These are phyloP conservation scores for Penstemon davidsonii DNA, from an alignment of 257 asterid genomes.

Conservation along the genomic window DNA sequence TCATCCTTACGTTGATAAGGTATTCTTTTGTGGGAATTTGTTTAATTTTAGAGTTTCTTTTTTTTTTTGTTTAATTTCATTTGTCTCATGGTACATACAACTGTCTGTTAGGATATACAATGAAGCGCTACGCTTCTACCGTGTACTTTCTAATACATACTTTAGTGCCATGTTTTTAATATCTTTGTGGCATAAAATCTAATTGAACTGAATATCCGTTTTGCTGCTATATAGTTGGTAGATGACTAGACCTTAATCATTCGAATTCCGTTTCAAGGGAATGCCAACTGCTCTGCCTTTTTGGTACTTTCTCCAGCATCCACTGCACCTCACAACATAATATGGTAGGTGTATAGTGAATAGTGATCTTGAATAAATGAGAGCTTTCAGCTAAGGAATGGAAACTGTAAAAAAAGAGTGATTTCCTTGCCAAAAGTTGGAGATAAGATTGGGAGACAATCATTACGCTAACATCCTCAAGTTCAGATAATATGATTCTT, in stretches of 20 bases:
- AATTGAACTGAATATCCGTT: background rate
- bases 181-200: background rate
- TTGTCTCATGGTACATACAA: background rate
- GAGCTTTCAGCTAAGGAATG: background rate
- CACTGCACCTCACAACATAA: background rate
- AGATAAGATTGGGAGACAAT: background rate
- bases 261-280: background rate
- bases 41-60: background rate
- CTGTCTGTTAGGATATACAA: background rate
- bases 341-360: background rate
- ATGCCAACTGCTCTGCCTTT: background rate
- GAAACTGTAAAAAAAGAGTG: background rate
- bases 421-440: background rate
- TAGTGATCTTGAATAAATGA: conserved; percentile 1
- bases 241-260: background rate
- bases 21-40: conserved; percentile 26
- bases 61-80: conserved; percentile 12
- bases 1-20: conserved; percentile 95
- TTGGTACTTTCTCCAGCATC: background rate
- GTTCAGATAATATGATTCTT: background rate
- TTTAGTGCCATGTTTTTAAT: background rate
- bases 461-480: background rate
- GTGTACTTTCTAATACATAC: background rate
- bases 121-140: background rate
- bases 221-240: background rate